Evolutionary conservation across 2,329 filamentous ascomycete species (phyloP), one percentile per base, ranked within the genome.

Genomic region (Aspergillus novoparasiticus): DNA sequence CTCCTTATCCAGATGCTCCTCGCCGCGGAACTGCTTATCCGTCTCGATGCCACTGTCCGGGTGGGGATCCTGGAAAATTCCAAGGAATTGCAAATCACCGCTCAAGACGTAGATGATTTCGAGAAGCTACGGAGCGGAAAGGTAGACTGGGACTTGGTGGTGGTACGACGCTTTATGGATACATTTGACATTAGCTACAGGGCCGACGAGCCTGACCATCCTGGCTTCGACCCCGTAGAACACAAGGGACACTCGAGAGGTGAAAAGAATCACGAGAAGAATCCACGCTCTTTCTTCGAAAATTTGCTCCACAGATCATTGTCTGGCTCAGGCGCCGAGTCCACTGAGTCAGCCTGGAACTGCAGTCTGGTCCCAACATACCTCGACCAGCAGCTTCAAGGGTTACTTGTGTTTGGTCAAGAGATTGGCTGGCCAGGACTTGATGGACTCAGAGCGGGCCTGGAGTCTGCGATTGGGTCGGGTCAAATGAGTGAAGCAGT

Each of bases 141-240:
- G 67, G 76, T 84, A 5, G 81, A 85, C 58, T 87, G 85, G 85
- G 84, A 86, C 71, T 72, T 87, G 28, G 77, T 87, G 2, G 76
- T 84, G 21, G 83, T 82, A 8, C 79, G 83, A 26, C 78, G 82
- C 3, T 86, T 86, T 57, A 72, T 86, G 36, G 81, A 85, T 50
- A 85, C 82, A 57, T 74, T 86, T n/a, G 70, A 76, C 21, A 77
- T 84, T 19, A 68, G 66, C 34, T 76, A 72, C 58, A 56, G 46
- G 11, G 57, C 66, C 10, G 58, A 61, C 19, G 57, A 67, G 48
- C 51, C 67, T 30, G 54, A 32, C 9, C 26, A 32, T 3, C 48
- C 30, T 6, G 10, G 16, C 19, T 1, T 51, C 30, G 28, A 51
- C 48, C 28, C 28, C 4, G 16, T n/a, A 19, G 30, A 32, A 51